Conservation (phyloP, 805 yeast species). For the Starmerella asiatica region DNA sequence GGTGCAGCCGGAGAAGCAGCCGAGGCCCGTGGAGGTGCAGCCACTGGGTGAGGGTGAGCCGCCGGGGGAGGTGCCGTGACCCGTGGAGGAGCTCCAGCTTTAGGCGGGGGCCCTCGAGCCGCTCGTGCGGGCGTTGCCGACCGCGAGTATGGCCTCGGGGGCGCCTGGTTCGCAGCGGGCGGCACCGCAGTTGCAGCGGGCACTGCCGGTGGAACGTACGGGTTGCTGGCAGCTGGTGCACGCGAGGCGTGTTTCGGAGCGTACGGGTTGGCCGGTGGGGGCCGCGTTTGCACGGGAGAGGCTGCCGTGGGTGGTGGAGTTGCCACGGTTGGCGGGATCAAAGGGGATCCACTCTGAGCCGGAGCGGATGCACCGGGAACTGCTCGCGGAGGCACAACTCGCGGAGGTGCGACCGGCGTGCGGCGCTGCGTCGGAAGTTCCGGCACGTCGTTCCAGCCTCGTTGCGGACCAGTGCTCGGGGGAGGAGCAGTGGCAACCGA, state of each 20-base stretch:
- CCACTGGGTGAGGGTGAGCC: conserved; percentile 13
- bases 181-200: background rate
- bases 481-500: conserved; percentile 17
- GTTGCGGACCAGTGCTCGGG: conserved; percentile 2
- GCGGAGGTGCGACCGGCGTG: conserved; percentile 18
- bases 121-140: conserved; percentile 8
- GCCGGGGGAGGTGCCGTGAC: conserved; percentile 15
- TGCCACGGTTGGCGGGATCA: conserved; percentile 7
- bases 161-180: background rate
- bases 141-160: conserved; percentile 5
- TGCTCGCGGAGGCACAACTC: conserved; percentile 6
- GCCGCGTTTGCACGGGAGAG: conserved; percentile 23
- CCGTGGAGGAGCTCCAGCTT: conserved; percentile 1
- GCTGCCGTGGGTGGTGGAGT: conserved; percentile 15
- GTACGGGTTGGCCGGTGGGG: conserved; percentile 25
- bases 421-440: conserved; percentile 16
- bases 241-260: conserved; percentile 26
- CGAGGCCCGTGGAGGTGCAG: conserved; percentile 17
- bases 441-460: conserved; percentile 24
- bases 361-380: conserved; percentile 8
- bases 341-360: conserved; percentile 1
- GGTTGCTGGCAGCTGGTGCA: conserved; percentile 10
- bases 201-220: conserved; percentile 20
- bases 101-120: background rate
- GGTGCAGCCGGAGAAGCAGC: conserved; percentile 19